These are phyloP conservation scores for Chromera velia DNA, from an alignment of 73 alveolate species.

Conservation along the genomic window DNA sequence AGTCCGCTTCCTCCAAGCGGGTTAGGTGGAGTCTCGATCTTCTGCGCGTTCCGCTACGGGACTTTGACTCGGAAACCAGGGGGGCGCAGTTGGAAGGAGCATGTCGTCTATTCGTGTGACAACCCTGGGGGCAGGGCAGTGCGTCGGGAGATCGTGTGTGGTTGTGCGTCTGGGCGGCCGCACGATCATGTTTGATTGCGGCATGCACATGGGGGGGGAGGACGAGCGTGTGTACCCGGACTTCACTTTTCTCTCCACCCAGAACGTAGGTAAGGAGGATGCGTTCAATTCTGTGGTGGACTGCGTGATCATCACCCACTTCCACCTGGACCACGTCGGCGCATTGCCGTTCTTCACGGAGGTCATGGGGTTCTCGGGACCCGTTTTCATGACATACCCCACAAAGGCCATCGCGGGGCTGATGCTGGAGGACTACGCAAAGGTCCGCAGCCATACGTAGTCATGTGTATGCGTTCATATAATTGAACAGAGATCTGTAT, in stretches of 20 bases:
- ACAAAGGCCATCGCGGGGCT: constrained; percentile 91
- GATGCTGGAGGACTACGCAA: constrained; percentile 89
- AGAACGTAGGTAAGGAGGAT: no score
- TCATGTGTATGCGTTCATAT: no score
- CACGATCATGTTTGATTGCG: constrained; percentile 77
- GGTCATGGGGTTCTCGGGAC: constrained; percentile 66
- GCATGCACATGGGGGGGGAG: constrained; percentile 68
- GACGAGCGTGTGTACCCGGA: constrained; percentile 70
- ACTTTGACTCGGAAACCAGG: no score
- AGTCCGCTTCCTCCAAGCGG: no score
- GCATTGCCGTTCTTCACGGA: constrained; percentile 95
- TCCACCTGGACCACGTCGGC: constrained; percentile 96
- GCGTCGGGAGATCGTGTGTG: constrained; percentile 77
- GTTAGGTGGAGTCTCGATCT: no score
- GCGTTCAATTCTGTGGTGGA: constrained; percentile 49
- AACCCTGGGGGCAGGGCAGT: constrained; percentile 87
- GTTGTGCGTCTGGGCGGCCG: constrained; percentile 61
- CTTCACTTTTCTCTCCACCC: no score
- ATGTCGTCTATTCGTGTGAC: no score
- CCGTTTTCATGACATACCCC: constrained; percentile 87
- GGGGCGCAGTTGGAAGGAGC: no score
- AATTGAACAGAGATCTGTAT: no score
- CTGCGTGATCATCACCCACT: constrained; percentile 82
- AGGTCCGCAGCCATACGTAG: constrained; percentile 53
- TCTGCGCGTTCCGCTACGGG: no score